Conservation (phyloP, 2,329 filamentous ascomycete genomes). For the Elsinoe batatas region DNA sequence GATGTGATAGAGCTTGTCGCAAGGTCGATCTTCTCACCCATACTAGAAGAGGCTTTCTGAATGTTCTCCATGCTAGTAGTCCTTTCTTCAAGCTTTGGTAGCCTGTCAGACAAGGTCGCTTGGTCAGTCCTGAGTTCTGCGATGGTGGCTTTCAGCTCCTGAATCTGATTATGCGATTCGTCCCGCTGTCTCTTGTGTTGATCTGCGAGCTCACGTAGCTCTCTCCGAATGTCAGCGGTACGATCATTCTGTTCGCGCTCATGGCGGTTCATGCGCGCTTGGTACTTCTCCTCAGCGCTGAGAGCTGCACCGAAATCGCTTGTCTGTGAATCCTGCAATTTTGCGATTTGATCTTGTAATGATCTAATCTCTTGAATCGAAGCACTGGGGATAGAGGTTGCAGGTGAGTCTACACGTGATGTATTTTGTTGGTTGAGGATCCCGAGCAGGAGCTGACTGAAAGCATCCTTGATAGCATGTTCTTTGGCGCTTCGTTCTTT, state of each 20-base stretch:
- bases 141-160: neutral
- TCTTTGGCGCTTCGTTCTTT: neutral
- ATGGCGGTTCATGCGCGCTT: neutral
- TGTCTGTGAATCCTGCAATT: too few relatives aligned
- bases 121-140: neutral
- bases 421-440: too few relatives aligned
- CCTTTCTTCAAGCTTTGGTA: neutral
- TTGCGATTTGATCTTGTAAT: too few relatives aligned
- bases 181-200: neutral
- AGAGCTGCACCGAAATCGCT: too few relatives aligned
- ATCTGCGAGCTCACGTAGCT: neutral
- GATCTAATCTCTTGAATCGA: too few relatives aligned
- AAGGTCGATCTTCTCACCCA: neutral
- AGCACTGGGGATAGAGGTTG: too few relatives aligned
- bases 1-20: neutral
- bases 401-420: too few relatives aligned
- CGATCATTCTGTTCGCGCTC: neutral
- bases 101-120: neutral
- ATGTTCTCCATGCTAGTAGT: neutral
- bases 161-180: neutral
- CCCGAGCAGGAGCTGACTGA: too few relatives aligned
- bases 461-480: neutral
- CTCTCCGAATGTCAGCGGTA: neutral
- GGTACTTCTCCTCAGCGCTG: neutral
- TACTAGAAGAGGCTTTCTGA: neutral